Conservation (phyloP, 1,139 yeast genomes). For the Yamadazyma blattariae region DNA sequence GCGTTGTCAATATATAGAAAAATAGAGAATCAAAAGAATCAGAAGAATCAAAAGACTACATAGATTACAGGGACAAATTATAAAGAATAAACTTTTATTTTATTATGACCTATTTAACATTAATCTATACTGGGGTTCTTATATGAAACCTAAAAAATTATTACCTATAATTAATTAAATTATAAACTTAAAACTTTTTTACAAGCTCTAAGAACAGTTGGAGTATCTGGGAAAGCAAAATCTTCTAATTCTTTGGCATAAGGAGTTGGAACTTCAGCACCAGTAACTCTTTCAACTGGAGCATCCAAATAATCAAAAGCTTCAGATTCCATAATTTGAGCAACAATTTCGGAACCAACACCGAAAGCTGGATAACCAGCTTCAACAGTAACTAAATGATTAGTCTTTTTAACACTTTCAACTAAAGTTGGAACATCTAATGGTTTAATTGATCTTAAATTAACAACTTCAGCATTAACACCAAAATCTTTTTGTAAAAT, state of each 20-base stretch:
- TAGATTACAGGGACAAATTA: too few relatives aligned
- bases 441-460: slow-evolving; percentile 96
- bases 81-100: not conserved
- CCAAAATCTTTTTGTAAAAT: slow-evolving; percentile 78
- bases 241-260: slow-evolving; percentile 95
- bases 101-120: slow-evolving; percentile 2
- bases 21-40: too few relatives aligned
- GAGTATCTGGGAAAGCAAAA: slow-evolving; percentile 97
- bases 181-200: slow-evolving; percentile 82
- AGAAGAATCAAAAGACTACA: too few relatives aligned
- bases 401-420: slow-evolving; percentile 91
- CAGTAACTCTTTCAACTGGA: slow-evolving; percentile 97
- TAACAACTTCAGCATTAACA: slow-evolving; percentile 88
- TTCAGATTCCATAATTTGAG: slow-evolving; percentile 97
- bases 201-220: slow-evolving; percentile 84
- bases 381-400: slow-evolving; percentile 94
- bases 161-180: slow-evolving; percentile 3
- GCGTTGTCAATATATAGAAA: too few relatives aligned
- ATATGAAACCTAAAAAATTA: not conserved
- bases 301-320: slow-evolving; percentile 98
- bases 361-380: slow-evolving; percentile 98
- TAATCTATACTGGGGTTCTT: not conserved
- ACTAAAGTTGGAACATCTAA: slow-evolving; percentile 85
- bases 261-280: slow-evolving; percentile 99
- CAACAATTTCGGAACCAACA: slow-evolving; percentile 97